Conservation (phyloP, 2,329 filamentous ascomycete genomes). For the Colletotrichum siamense region DNA sequence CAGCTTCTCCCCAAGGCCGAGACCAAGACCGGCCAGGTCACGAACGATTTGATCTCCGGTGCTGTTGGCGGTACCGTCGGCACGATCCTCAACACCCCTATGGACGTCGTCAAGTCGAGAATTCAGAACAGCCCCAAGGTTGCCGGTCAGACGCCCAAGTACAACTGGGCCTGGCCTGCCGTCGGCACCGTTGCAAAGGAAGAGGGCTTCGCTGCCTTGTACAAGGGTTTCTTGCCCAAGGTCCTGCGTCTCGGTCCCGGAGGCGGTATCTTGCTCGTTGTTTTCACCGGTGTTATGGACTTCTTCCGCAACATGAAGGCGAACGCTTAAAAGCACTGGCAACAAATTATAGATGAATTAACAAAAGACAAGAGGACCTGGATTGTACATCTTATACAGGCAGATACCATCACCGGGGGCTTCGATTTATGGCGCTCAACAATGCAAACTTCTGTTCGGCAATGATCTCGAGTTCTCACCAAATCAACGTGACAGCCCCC, state of each 20-base stretch:
- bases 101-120: constrained; percentile 97
- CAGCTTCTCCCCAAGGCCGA: constrained; percentile 81
- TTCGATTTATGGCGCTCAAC: constrained; percentile 1
- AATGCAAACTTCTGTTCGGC: constrained; percentile 3
- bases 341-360: not conserved
- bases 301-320: constrained; percentile 77
- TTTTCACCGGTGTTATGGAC: constrained; percentile 89
- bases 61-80: constrained; percentile 85
- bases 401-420: constrained; percentile 11
- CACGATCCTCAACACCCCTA: constrained; percentile 91
- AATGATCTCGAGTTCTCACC: not conserved
- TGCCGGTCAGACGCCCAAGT: constrained; percentile 84
- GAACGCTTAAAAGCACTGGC: constrained; percentile 3
- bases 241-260: constrained; percentile 63
- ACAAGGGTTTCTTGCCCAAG: constrained; percentile 98
- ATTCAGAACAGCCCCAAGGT: constrained; percentile 94
- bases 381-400: constrained; percentile 15
- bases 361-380: not conserved
- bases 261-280: constrained; percentile 77
- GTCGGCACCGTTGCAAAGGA: constrained; percentile 88
- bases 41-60: constrained; percentile 88
- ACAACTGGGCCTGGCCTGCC: constrained; percentile 97
- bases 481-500: not conserved
- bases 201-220: constrained; percentile 89
- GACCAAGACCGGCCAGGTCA: constrained; percentile 80